A percentile compares a stretch with the other conserved stretches of the same genome.
Conservation (phyloP, 1,284 basidiomycete species). For the Malassezia globosa region DNA sequence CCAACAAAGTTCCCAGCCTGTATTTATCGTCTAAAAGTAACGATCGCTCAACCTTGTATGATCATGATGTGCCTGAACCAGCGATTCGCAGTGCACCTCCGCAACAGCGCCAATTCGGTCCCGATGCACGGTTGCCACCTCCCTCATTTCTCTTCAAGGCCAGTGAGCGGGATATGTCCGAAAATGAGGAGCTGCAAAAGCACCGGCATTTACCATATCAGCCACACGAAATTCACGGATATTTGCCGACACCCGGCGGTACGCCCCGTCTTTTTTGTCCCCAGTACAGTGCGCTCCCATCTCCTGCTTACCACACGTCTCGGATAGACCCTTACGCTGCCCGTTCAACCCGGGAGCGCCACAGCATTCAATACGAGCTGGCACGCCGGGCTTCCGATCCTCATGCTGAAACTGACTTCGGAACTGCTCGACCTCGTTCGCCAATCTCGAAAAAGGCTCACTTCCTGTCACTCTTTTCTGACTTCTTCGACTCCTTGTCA, state of each 20-base stretch:
- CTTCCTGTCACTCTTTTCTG: constrained; percentile 41
- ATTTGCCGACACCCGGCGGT: constrained; percentile 9
- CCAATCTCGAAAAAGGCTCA: constrained; percentile 28
- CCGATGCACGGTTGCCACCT: constrained; percentile 18
- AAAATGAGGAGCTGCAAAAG: constrained; percentile 8
- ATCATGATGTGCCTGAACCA: constrained; percentile 18
- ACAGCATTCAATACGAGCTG: neutral
- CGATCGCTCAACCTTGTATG: constrained; percentile 4
- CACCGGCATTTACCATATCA: constrained; percentile 17
- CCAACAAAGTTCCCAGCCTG: constrained; percentile 36
- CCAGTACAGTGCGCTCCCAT: constrained; percentile 34
- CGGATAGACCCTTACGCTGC: neutral
- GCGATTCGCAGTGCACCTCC: constrained; percentile 32
- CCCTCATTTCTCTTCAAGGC: constrained; percentile 18
- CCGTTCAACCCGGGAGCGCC: neutral
- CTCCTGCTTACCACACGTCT: constrained; percentile 38
- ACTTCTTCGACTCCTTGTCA: constrained; percentile 41
- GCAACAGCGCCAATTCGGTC: constrained; percentile 32
- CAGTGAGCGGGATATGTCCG: constrained; percentile 1
- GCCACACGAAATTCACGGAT: constrained; percentile 12
- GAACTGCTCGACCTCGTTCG: constrained; percentile 21
- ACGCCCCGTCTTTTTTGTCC: constrained; percentile 24
- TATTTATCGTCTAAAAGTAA: constrained; percentile 22
- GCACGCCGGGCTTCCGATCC: constrained; percentile 13
- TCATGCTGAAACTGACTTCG: neutral